Conservation (phyloP, 2,329 filamentous ascomycete genomes). For the Thielaviopsis populi region DNA sequence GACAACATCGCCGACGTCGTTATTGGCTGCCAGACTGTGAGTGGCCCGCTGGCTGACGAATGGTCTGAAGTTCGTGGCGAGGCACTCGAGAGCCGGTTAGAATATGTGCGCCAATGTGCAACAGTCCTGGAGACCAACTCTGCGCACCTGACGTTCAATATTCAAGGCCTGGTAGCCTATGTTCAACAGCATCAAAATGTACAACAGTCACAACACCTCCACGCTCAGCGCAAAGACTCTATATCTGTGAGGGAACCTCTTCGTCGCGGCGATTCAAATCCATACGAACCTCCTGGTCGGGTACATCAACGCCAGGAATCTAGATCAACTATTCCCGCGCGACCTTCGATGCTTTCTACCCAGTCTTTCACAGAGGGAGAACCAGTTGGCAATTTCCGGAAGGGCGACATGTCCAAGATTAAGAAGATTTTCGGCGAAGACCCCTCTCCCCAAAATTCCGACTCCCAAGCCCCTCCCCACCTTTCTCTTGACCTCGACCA, state of each 20-base stretch:
- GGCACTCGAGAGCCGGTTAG: slow-evolving; percentile 72
- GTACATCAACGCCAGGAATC: slow-evolving; percentile 44
- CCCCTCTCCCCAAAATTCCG: slow-evolving; percentile 36
- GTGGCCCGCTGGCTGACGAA: slow-evolving; percentile 80
- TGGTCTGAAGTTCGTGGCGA: slow-evolving; percentile 89
- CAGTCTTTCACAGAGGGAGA: slow-evolving; percentile 54
- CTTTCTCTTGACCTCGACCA: slow-evolving; percentile 74
- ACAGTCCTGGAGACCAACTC: slow-evolving; percentile 75
- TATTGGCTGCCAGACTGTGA: slow-evolving; percentile 77
- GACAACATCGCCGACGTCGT: slow-evolving; percentile 85
- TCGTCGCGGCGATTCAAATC: slow-evolving; percentile 28
- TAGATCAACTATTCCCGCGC: slow-evolving; percentile 26
- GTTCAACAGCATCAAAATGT: slow-evolving; percentile 28
- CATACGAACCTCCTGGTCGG: slow-evolving; percentile 35
- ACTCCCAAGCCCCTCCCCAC: slow-evolving; percentile 71
- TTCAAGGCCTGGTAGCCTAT: slow-evolving; percentile 75
- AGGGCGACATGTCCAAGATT: slow-evolving; percentile 48
- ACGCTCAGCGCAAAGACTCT: slow-evolving; percentile 31
- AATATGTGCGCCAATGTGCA: slow-evolving; percentile 61
- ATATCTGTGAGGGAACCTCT: slow-evolving; percentile 32
- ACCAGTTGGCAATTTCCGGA: slow-evolving; percentile 37
- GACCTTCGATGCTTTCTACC: slow-evolving; percentile 37
- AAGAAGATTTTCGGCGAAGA: slow-evolving; percentile 53
- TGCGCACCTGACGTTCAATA: slow-evolving; percentile 72
- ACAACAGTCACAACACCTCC: slow-evolving; percentile 25